Percentiles rank a stretch among this genome's conserved stretches.
Conservation (phyloP, 2,329 filamentous ascomycete genomes). For the Aspergillus brasiliensis region DNA sequence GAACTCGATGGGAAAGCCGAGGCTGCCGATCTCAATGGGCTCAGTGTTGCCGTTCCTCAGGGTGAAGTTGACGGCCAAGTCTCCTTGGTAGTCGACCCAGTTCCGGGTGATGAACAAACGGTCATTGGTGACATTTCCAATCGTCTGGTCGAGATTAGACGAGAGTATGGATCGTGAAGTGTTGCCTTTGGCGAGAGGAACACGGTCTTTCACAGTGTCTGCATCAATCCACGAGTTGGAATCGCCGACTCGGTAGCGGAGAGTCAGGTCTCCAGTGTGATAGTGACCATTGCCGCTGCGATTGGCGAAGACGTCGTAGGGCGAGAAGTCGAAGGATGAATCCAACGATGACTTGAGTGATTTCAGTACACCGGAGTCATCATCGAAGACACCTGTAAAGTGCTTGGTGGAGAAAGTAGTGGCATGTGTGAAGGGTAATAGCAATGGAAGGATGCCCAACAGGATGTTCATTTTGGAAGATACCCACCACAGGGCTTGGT, state of each 20-base stretch:
- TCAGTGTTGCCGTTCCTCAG: slow-evolving; percentile 48
- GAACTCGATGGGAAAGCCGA: slow-evolving; percentile 63
- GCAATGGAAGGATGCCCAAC: background rate
- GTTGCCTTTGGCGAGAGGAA: background rate
- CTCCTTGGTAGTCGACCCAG: slow-evolving; percentile 54
- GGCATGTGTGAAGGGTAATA: background rate
- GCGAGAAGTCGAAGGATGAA: slow-evolving; percentile 57
- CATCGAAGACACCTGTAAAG: background rate
- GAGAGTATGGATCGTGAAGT: background rate
- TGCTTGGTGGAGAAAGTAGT: background rate
- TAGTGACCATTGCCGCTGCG: slow-evolving; percentile 57
- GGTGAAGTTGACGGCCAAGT: slow-evolving; percentile 56
- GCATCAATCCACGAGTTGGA: slow-evolving; percentile 48
- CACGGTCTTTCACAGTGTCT: slow-evolving; percentile 41
- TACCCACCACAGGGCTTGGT: background rate
- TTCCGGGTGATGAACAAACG: slow-evolving; percentile 53
- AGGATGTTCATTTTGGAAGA: background rate
- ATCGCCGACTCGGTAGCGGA: slow-evolving; percentile 53
- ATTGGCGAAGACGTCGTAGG: slow-evolving; percentile 52
- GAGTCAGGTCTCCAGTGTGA: slow-evolving; percentile 61
- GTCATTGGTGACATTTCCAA: slow-evolving; percentile 37
- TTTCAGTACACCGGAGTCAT: slow-evolving; percentile 40
- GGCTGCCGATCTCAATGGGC: slow-evolving; percentile 56
- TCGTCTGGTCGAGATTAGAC: background rate
- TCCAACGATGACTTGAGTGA: slow-evolving; percentile 47